phyloP scores from a whole-genome alignment of 208 protist genomes.

The Tritrichomonas foetus region DNA sequence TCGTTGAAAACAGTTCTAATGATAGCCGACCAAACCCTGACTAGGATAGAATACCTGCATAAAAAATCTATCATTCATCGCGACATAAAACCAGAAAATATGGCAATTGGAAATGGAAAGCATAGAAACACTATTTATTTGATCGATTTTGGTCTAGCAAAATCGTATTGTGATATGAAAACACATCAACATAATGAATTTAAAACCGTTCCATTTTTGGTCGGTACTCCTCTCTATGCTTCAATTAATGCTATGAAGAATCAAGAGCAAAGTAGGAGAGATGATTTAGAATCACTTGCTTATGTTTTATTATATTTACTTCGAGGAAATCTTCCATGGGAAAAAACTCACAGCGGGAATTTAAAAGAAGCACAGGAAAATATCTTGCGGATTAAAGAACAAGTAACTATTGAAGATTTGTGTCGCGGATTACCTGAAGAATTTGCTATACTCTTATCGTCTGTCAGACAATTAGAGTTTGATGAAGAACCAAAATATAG shows the following conservation, averaged over 20 bases:
- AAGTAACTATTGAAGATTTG: no score
- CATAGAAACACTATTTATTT: slow-evolving; percentile 51
- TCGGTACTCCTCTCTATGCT: slow-evolving; percentile 97
- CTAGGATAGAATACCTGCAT: slow-evolving; percentile 90
- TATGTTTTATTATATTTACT: neutral
- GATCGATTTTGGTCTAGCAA: slow-evolving; percentile 78
- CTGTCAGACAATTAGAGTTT: slow-evolving; percentile 84
- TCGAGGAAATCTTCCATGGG: neutral
- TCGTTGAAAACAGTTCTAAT: slow-evolving; percentile 94
- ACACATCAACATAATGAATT: slow-evolving; percentile 98
- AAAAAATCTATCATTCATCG: slow-evolving; percentile 91
- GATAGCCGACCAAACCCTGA: slow-evolving; percentile 81
- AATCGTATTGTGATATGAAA: slow-evolving; percentile 92
- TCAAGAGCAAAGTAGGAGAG: slow-evolving; percentile 74
- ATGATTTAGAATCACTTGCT: no score
- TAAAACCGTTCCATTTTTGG: slow-evolving; percentile 95
- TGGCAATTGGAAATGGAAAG: slow-evolving; percentile 84
- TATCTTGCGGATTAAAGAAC: no score
- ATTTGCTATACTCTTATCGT: slow-evolving; percentile 93
- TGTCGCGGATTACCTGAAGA: slow-evolving; percentile 74
- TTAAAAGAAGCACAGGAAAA: neutral
- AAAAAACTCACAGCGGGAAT: neutral
- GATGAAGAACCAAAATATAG: slow-evolving; percentile 96
- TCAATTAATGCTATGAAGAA: slow-evolving; percentile 98
- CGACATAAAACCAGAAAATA: slow-evolving; percentile 96